Evolutionary conservation across 148 eudicot genomes (phyloP), one percentile per base, ranked within the genome.

Genomic region (Pouteria glomerata): DNA sequence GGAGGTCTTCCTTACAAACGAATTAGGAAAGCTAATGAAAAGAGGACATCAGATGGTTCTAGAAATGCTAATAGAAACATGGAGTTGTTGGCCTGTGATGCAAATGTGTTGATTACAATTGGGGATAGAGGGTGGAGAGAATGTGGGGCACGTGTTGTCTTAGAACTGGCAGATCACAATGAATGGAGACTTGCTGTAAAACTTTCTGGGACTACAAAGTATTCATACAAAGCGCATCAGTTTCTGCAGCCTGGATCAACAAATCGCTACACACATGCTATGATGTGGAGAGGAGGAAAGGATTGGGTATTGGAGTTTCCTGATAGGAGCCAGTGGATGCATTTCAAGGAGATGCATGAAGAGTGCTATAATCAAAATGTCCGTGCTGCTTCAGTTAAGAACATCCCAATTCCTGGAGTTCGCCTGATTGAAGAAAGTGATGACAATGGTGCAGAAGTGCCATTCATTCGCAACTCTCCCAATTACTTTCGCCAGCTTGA

Each of bases 211-310:
- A 68, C 76, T 14, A 84, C 85, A 12, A 91, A 82, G 63, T 88
- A 86, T 81, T 83, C 92, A 26, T 79, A 86, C 78, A 95, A 91
- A 71, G 94, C 91, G 14, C 78, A 81, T 77, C 90, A 91, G 68
- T 77, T 86, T 69, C 77, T 91, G 72, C 97, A 91, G 82, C 84
- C 93, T 35, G 96, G 97, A 69, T 74, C 93, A 52, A 82, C 92
- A 41, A 91, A 95, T 69, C 97, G 97, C 63, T 91, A 81, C 76
- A 89, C 99, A 55, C 96, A 91, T 88, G 99, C 90, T 39, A 91
- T 95, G 99, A 88, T 91, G 96, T 95, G 99, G 97, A 91, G 87
- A 82, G 99, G 97, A 57, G 97, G 89, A 37, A 89, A 95, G 73
- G 97, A 95, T 68, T 91, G 97, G 96, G 84, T 76, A 55, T 70